Evolutionary conservation across 495 filamentous ascomycete genomes (phyloP).

Genomic region (Penicillium subrubescens): DNA sequence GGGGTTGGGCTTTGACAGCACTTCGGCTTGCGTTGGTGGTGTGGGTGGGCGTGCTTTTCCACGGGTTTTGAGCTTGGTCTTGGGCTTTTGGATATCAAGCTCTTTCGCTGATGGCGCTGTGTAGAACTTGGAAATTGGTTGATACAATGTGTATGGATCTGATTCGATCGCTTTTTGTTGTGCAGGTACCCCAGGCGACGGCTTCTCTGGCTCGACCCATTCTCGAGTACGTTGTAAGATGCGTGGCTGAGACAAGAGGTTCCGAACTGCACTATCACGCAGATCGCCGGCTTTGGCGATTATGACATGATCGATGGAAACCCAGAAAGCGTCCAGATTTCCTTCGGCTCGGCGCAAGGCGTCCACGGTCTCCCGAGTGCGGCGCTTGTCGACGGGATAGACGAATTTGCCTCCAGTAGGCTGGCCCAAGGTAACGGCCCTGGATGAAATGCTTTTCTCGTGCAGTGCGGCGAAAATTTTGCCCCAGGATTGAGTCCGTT

Average conservation of each 20-base stretch:
- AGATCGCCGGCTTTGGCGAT: background rate
- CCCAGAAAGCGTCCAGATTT: conserved; percentile 56
- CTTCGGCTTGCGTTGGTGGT: background rate
- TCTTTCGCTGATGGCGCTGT: background rate
- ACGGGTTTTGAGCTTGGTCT: background rate
- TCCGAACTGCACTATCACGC: background rate
- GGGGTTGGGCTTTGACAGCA: background rate
- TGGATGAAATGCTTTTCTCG: background rate
- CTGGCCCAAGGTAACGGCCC: conserved; percentile 23
- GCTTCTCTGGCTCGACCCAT: background rate
- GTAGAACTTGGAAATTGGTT: background rate
- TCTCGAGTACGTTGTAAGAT: background rate
- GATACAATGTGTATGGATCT: background rate
- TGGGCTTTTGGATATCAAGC: background rate
- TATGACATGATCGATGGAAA: background rate
- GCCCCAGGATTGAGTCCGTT: conserved; percentile 14
- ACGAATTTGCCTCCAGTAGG: conserved; percentile 37
- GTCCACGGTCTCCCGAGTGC: conserved; percentile 45
- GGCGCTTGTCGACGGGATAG: conserved; percentile 54
- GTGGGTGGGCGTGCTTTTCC: background rate
- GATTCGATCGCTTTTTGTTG: background rate
- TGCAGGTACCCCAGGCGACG: background rate
- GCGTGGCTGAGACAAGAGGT: background rate
- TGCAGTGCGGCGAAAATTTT: conserved; percentile 18
- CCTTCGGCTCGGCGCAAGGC: conserved; percentile 46